Conservation (phyloP, 306 rosid species). For the Luffa acutangula region DNA sequence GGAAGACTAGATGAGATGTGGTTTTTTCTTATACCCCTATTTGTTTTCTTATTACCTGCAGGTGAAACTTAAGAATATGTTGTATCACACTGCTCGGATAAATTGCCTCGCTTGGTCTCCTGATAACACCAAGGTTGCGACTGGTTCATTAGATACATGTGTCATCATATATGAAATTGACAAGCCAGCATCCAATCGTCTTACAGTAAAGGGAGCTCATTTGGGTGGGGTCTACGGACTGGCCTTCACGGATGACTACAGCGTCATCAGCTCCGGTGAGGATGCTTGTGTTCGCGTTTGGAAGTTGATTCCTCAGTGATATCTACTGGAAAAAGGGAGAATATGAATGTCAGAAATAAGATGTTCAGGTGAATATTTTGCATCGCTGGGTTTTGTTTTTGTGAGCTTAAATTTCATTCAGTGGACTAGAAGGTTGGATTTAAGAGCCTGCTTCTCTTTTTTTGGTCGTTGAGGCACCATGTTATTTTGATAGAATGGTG, state of each 20-base stretch:
- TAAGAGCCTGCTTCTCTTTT: neutral
- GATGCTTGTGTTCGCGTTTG: slow-evolving; percentile 96
- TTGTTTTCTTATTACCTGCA: slow-evolving; percentile 19
- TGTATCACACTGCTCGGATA: slow-evolving; percentile 88
- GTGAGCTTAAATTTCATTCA: slow-evolving; percentile 1
- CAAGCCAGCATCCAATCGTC: slow-evolving; percentile 76
- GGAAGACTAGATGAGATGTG: neutral
- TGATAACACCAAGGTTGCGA: slow-evolving; percentile 65
- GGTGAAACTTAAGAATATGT: slow-evolving; percentile 90
- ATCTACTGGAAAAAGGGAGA: slow-evolving; percentile 2
- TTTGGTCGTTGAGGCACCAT: neutral
- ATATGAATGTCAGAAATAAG: neutral
- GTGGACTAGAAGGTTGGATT: neutral
- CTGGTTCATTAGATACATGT: slow-evolving; percentile 85
- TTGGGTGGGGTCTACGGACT: slow-evolving; percentile 93
- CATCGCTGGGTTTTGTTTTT: slow-evolving; percentile 1
- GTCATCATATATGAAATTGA: slow-evolving; percentile 71
- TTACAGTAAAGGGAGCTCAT: slow-evolving; percentile 80
- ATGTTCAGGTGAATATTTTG: slow-evolving; percentile 8
- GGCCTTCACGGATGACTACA: slow-evolving; percentile 67
- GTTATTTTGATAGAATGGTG: slow-evolving; percentile 1
- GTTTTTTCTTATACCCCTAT: neutral
- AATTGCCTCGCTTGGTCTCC: slow-evolving; percentile 98
- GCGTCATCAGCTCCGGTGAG: slow-evolving; percentile 89
- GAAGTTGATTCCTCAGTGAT: slow-evolving; percentile 58